Percentiles rank a stretch among this genome's conserved stretches.
Evolutionary conservation across 1,139 yeast species (phyloP).

Genomic region (Groenewaldozyma auringiensis): DNA sequence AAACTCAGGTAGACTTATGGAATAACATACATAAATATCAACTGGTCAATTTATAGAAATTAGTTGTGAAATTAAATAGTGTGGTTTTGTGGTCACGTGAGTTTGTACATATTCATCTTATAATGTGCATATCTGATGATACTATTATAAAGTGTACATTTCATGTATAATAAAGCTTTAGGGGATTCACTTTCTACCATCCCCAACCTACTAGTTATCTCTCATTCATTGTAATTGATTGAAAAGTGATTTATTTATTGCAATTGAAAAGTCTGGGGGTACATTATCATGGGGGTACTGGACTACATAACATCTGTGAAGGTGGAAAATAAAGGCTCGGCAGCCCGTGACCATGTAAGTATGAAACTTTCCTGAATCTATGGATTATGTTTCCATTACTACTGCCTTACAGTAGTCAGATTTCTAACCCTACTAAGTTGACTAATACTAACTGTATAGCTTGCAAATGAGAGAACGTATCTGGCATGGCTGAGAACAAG

Average conservation of each 20-base stretch:
- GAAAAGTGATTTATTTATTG: neutral
- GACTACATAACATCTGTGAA: constrained; percentile 25
- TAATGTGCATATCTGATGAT: neutral
- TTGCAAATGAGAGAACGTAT: constrained; percentile 74
- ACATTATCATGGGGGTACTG: constrained; percentile 9
- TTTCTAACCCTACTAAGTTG: neutral
- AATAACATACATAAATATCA: too few species aligned
- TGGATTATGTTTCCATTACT: neutral
- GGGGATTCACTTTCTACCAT: neutral
- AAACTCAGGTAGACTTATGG: too few species aligned
- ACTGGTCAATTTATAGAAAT: too few species aligned
- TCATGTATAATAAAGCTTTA: neutral
- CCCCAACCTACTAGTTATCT: too few species aligned
- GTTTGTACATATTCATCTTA: neutral
- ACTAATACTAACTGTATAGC: constrained; percentile 18
- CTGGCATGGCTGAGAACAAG: constrained; percentile 71
- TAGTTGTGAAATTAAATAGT: too few species aligned
- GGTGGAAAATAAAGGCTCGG: constrained; percentile 40
- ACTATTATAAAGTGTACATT: neutral
- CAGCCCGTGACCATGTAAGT: constrained; percentile 46
- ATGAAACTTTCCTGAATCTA: neutral
- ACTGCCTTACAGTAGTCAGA: neutral
- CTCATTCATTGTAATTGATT: too few species aligned
- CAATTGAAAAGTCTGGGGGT: neutral
- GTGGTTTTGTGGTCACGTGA: too few species aligned